Percentiles rank a stretch among this genome's conserved stretches.
Conservation (phyloP, 2,329 filamentous ascomycete species). For the Sporothrix globosa region DNA sequence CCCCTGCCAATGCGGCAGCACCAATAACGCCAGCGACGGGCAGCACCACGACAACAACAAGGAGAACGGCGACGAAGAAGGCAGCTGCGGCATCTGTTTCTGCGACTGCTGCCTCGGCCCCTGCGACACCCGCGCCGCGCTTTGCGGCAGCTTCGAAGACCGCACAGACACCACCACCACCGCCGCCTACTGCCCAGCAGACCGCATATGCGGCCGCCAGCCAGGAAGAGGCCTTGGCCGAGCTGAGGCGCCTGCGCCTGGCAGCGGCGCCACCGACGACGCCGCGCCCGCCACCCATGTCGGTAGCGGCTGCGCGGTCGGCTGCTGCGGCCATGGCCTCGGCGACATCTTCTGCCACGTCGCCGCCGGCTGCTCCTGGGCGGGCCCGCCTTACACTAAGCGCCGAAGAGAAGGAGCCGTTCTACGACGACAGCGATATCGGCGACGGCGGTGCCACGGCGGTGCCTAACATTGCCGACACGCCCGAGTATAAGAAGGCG, state of each 20-base stretch:
- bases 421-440: not conserved
- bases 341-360: not conserved
- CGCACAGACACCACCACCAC: not conserved
- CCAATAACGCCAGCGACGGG: not conserved
- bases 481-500: slow-evolving; percentile 50
- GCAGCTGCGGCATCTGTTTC: not conserved
- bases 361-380: not conserved
- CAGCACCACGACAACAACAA: not conserved
- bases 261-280: slow-evolving; percentile 27
- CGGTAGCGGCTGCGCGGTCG: not conserved
- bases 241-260: slow-evolving; percentile 34
- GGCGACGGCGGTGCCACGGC: slow-evolving; percentile 1
- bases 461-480: slow-evolving; percentile 41
- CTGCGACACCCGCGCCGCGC: not conserved
- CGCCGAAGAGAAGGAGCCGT: slow-evolving; percentile 12
- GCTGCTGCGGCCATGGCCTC: not conserved
- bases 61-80: not conserved
- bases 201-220: slow-evolving; percentile 10
- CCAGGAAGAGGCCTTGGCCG: slow-evolving; percentile 35
- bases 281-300: slow-evolving; percentile 2
- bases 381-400: not conserved
- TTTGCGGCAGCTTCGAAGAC: slow-evolving; percentile 23
- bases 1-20: not conserved
- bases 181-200: not conserved
- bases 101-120: not conserved